These are phyloP conservation scores for Gryganskiella cystojenkinii DNA, from an alignment of 192 early-diverging fungal genomes.

Conservation along the genomic window DNA sequence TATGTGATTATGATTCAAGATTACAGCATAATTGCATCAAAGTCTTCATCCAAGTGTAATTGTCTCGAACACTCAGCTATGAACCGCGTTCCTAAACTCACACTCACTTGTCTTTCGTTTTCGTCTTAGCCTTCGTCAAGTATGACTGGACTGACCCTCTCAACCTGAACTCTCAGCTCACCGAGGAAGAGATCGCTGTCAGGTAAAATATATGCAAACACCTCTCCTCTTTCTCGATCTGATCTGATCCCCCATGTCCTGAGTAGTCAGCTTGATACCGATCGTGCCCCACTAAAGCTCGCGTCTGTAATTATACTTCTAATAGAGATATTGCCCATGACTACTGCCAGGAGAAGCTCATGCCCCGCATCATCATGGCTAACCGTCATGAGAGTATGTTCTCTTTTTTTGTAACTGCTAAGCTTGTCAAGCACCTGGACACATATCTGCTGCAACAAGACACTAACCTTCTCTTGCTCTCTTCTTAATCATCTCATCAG, in stretches of 20 bases:
- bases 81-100: not conserved
- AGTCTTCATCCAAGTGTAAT: no score
- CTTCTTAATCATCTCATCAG: conserved; percentile 51
- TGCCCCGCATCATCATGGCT: conserved; percentile 87
- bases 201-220: conserved; percentile 44
- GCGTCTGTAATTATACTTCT: not conserved
- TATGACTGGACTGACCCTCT: conserved; percentile 91
- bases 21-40: no score
- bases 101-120: not conserved
- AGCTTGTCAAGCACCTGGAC: not conserved
- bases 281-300: not conserved
- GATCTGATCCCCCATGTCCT: not conserved
- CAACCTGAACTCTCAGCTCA: conserved; percentile 83
- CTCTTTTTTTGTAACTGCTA: not conserved
- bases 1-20: no score
- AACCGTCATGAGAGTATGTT: conserved; percentile 85
- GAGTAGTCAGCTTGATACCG: not conserved
- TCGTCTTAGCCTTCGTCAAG: conserved; percentile 58
- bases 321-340: conserved; percentile 85
- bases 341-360: conserved; percentile 91
- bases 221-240: not conserved
- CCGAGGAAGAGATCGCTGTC: conserved; percentile 88
- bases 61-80: not conserved
- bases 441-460: not conserved
- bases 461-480: not conserved